Percentiles rank a stretch among this genome's conserved stretches.
These are phyloP conservation scores for Blastocystis sp. DNA, from an alignment of 352 stramenopile genomes.

Conservation along the genomic window DNA sequence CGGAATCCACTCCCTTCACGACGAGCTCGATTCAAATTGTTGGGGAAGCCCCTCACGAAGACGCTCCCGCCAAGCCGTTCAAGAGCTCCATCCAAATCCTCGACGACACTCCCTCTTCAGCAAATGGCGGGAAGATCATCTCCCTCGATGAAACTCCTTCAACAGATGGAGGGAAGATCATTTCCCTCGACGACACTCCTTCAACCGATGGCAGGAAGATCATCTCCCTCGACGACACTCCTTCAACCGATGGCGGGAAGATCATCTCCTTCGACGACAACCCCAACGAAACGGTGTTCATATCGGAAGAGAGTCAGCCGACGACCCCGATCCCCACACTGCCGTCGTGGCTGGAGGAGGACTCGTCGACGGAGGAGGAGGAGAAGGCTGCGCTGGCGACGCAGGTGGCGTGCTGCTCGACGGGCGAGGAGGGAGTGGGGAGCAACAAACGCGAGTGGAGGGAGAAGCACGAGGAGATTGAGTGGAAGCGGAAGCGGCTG, in stretches of 20 bases:
- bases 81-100: conserved; percentile 8
- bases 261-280: too few species aligned
- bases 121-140: neutral
- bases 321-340: neutral
- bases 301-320: too few species aligned
- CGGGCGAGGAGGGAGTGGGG: neutral
- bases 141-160: neutral
- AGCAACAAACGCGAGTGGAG: conserved; percentile 2
- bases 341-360: neutral
- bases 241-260: neutral
- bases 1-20: neutral
- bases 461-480: conserved; percentile 50
- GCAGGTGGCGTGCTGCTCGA: neutral
- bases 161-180: neutral
- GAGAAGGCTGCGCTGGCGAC: neutral
- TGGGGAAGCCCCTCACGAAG: neutral
- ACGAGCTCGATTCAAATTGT: neutral
- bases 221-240: neutral
- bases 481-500: conserved; percentile 2
- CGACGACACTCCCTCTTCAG: neutral
- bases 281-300: neutral
- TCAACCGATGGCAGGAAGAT: neutral
- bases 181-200: neutral
- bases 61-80: neutral
- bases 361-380: neutral